Evolutionary conservation across 2,329 filamentous ascomycete species (phyloP).

Genomic region (Hymenoscyphus fructigenus): DNA sequence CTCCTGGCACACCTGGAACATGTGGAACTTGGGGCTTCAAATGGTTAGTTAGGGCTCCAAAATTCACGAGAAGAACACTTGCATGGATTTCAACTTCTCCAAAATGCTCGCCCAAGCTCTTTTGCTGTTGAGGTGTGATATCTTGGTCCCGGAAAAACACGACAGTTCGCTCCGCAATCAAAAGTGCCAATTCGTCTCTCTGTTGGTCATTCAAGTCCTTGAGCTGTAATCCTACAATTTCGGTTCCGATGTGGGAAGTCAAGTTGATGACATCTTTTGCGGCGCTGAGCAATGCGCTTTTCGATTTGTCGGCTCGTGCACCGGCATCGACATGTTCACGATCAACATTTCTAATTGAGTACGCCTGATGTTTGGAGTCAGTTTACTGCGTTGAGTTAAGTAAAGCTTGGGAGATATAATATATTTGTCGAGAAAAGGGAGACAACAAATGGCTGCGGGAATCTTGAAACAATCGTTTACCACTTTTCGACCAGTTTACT

Average conservation of each 20-base stretch:
- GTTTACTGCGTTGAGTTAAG: not conserved
- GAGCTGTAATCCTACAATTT: constrained; percentile 43
- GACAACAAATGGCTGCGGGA: no score
- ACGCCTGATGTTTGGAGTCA: not conserved
- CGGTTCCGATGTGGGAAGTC: constrained; percentile 42
- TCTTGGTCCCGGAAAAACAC: constrained; percentile 49
- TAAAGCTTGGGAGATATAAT: no score
- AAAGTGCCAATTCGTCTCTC: constrained; percentile 43
- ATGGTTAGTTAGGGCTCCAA: constrained; percentile 9
- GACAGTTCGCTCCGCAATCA: constrained; percentile 44
- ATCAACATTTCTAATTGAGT: constrained; percentile 54
- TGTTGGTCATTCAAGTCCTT: constrained; percentile 41
- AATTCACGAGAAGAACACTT: constrained; percentile 32
- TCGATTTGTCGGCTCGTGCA: constrained; percentile 62
- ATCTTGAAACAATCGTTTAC: no score
- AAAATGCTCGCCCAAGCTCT: constrained; percentile 60
- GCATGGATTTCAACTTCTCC: constrained; percentile 69
- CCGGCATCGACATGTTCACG: constrained; percentile 59
- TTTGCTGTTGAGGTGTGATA: constrained; percentile 61
- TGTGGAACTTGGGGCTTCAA: constrained; percentile 66
- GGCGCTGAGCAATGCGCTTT: constrained; percentile 58
- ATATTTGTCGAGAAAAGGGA: no score
- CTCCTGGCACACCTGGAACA: constrained; percentile 64
- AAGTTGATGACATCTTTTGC: constrained; percentile 56
- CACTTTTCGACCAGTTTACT: no score